Evolutionary conservation across 257 asterid species (phyloP).

Genomic region (Henckelia pumila): DNA sequence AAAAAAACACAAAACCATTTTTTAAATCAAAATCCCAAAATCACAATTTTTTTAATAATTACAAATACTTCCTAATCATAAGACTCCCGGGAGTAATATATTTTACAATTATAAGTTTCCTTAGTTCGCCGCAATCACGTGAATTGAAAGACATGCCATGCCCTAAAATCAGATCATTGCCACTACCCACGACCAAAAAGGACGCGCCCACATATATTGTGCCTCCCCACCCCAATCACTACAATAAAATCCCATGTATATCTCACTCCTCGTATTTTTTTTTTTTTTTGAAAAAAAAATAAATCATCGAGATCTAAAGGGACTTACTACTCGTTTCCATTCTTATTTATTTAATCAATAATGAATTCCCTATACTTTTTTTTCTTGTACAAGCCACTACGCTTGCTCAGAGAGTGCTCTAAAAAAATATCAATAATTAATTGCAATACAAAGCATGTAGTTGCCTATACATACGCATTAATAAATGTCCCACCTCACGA

Average conservation of each 20-base stretch:
- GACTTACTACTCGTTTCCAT: background rate
- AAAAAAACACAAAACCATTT: no score
- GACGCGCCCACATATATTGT: background rate
- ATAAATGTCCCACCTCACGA: constrained; percentile 1
- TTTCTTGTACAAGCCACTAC: background rate
- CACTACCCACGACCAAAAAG: background rate
- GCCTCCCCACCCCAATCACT: background rate
- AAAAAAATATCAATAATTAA: background rate
- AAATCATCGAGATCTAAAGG: background rate
- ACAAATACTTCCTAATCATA: no score
- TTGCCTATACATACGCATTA: constrained; percentile 5
- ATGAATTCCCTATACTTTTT: background rate
- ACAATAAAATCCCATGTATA: no score
- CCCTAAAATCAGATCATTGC: background rate
- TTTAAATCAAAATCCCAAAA: no score
- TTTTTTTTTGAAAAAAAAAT: no score
- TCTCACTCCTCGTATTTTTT: no score
- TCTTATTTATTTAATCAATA: no score
- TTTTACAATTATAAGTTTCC: background rate
- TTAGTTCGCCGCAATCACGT: background rate
- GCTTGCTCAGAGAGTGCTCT: background rate
- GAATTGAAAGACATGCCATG: background rate
- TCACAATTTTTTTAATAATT: no score
- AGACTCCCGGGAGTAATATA: no score
- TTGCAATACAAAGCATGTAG: background rate